Evolutionary conservation across 2,329 filamentous ascomycete species (phyloP).

Genomic region (Verticillium alfalfae): DNA sequence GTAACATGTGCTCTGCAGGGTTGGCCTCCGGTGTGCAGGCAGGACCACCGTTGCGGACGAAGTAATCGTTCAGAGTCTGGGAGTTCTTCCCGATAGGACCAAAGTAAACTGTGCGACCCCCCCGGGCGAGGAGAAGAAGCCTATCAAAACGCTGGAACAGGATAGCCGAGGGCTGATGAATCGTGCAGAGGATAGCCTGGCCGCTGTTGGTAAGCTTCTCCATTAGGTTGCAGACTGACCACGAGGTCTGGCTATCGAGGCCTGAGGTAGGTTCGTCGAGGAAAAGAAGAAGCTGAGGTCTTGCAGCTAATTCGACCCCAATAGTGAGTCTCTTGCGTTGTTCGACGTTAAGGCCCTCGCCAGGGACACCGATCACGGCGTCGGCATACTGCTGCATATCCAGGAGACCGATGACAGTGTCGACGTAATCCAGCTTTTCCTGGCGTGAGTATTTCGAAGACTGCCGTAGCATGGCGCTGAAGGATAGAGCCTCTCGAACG

Average conservation of each 20-base stretch:
- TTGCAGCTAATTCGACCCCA: constrained; percentile 71
- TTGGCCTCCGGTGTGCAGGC: constrained; percentile 50
- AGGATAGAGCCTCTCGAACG: constrained; percentile 61
- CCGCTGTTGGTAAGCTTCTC: constrained; percentile 53
- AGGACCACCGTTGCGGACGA: constrained; percentile 54
- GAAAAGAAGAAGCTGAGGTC: constrained; percentile 67
- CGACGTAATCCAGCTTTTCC: constrained; percentile 20
- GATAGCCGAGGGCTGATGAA: constrained; percentile 45
- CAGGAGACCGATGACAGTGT: constrained; percentile 20
- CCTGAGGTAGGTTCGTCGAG: constrained; percentile 74
- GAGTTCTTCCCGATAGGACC: constrained; percentile 50
- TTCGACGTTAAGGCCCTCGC: constrained; percentile 44
- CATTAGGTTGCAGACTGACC: constrained; percentile 66
- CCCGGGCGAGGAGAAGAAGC: constrained; percentile 48
- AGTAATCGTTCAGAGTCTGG: constrained; percentile 47
- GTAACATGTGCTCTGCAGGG: constrained; percentile 64
- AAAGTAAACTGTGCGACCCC: constrained; percentile 53
- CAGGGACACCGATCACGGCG: constrained; percentile 62
- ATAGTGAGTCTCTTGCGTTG: constrained; percentile 60
- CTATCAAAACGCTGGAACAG: constrained; percentile 48
- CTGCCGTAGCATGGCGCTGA: constrained; percentile 63
- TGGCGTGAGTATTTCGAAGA: constrained; percentile 44
- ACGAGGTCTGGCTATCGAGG: constrained; percentile 69
- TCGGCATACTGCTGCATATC: constrained; percentile 59
- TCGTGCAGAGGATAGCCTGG: constrained; percentile 46